These are phyloP conservation scores for Triangularia setosa DNA, from an alignment of 2,329 filamentous ascomycete species.

Conservation along the genomic window DNA sequence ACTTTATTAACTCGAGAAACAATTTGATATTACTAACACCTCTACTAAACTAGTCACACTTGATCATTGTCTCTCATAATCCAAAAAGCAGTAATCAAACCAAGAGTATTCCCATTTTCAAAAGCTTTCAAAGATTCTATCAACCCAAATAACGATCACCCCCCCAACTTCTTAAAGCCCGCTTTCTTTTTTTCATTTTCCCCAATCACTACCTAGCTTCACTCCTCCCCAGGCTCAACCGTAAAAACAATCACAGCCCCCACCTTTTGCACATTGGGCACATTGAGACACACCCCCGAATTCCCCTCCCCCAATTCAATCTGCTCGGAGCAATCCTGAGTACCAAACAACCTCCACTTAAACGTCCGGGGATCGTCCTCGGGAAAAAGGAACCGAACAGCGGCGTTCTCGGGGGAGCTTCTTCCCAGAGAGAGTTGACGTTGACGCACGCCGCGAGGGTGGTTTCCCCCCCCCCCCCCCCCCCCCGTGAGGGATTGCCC, in stretches of 20 bases:
- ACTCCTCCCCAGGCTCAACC: too few species aligned
- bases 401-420: not conserved
- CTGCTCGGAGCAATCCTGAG: not conserved
- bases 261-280: not conserved
- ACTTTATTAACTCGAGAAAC: too few species aligned
- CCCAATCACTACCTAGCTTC: too few species aligned
- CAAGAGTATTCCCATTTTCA: too few species aligned
- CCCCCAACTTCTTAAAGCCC: not conserved
- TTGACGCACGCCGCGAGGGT: slow-evolving; percentile 1
- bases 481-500: not conserved
- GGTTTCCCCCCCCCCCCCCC: not conserved
- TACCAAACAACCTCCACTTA: not conserved
- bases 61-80: too few species aligned
- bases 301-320: not conserved
- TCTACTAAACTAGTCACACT: too few species aligned
- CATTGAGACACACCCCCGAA: not conserved
- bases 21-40: too few species aligned
- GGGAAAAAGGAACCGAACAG: not conserved
- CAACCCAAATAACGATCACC: too few species aligned
- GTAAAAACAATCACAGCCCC: slow-evolving; percentile 5
- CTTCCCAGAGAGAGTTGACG: not conserved
- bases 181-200: too few species aligned
- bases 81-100: too few species aligned
- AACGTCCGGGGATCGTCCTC: not conserved
- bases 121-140: too few species aligned